These are phyloP conservation scores for Microbotryomycetes sp. DNA, from an alignment of 1,284 basidiomycete species.

Conservation along the genomic window DNA sequence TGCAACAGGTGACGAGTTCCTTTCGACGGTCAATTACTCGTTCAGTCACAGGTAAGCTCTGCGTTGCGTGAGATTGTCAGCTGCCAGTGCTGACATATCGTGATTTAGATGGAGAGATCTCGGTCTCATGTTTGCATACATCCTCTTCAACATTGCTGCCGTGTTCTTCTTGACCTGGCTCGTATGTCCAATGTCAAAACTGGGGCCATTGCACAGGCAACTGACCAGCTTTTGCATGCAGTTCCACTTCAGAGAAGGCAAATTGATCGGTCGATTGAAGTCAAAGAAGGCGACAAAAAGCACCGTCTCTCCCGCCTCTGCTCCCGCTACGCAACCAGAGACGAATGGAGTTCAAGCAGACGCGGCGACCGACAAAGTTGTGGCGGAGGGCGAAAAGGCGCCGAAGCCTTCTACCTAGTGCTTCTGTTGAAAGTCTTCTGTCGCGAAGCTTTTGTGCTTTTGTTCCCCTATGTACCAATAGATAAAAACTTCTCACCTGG, in stretches of 20 bases:
- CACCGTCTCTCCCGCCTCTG: neutral
- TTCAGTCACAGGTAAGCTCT: neutral
- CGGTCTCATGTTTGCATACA: constrained; percentile 57
- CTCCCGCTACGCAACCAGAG: neutral
- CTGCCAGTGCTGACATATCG: constrained; percentile 3
- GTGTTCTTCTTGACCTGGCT: constrained; percentile 21
- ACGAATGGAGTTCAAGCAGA: too few relatives aligned
- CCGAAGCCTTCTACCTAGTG: too few relatives aligned
- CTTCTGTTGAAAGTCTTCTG: too few relatives aligned
- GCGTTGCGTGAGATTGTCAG: neutral
- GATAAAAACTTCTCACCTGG: too few relatives aligned
- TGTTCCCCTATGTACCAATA: too few relatives aligned
- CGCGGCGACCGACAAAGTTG: too few relatives aligned
- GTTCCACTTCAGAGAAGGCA: neutral
- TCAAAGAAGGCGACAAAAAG: neutral
- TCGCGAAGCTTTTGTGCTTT: too few relatives aligned
- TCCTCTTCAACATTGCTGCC: constrained; percentile 22
- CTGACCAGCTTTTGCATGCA: neutral
- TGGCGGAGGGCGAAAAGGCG: too few relatives aligned
- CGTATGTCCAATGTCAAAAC: neutral
- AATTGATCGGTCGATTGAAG: neutral
- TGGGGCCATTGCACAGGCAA: neutral
- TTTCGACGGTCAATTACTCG: constrained; percentile 16
- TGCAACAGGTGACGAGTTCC: constrained; percentile 34
- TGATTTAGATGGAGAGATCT: constrained; percentile 54